These are phyloP conservation scores for Elaeis oleifera DNA, from an alignment of 202 grass and related monocot genomes.

Conservation along the genomic window DNA sequence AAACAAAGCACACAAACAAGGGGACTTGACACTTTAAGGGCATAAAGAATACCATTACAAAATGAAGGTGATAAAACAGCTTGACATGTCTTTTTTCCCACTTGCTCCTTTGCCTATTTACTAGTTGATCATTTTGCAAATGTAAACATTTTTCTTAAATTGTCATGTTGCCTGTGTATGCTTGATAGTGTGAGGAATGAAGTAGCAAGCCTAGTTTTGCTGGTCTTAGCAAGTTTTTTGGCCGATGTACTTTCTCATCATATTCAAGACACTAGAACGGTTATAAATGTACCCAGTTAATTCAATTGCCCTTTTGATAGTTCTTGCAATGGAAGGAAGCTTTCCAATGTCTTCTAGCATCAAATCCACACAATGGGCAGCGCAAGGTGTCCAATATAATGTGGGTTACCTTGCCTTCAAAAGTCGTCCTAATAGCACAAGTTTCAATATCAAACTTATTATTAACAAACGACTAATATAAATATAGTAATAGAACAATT, in stretches of 20 bases:
- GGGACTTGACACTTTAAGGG: constrained; percentile 7
- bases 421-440: too few relatives aligned
- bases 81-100: neutral
- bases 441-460: too few relatives aligned
- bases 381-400: too few relatives aligned
- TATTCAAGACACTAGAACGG: neutral
- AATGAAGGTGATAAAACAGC: neutral
- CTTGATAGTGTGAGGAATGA: neutral
- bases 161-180: neutral
- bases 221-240: too few relatives aligned
- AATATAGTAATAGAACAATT: too few relatives aligned
- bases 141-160: constrained; percentile 14
- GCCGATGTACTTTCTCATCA: neutral
- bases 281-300: constrained; percentile 14
- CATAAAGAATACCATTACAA: neutral
- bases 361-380: neutral
- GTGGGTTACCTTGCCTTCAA: too few relatives aligned
- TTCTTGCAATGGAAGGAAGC: neutral
- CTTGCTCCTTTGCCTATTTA: constrained; percentile 4
- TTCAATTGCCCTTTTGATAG: neutral
- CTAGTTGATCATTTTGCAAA: constrained; percentile 4
- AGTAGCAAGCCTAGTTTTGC: neutral
- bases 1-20: constrained; percentile 8
- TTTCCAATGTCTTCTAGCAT: constrained; percentile 12
- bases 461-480: too few relatives aligned